Base-by-base conservation (phyloP, 495 filamentous ascomycete species). In the Cryomyces minteri region DNA sequence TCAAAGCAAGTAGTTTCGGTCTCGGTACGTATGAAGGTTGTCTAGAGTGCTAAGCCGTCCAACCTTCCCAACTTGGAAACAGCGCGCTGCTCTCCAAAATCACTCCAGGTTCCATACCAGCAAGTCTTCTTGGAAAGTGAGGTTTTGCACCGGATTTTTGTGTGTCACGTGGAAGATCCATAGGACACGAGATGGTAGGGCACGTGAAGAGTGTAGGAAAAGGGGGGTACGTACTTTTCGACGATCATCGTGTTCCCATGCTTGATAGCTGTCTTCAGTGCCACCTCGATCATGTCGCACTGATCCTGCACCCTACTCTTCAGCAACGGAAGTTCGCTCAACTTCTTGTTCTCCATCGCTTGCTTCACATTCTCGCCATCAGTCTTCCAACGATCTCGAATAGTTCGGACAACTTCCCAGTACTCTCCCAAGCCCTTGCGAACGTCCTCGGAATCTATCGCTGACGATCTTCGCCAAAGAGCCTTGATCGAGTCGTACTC, bases 181-280 rank as follows among this genome's bases (percentile, higher is more conserved):
- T 2, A 25, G 2, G 18, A 25, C 18, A 25, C 2, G 18, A 25
- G 18, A 25, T 25, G 18, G 18, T 25, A 25, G 18, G 18, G 18
- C 18, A 25, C 18, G 18, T 25, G 18, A 14, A 3, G 34, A 2
- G 34, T 9, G 12, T 14, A 38, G 12, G 9, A 38, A 38, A 14
- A 53, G 41, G 43, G 45, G 11, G 31, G 46, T 49, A 69, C 73
- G 60, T 76, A 77, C 73, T 77, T 73, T 52, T 77, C 69, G 47
- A 87, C 57, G 44, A 84, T 75, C 29, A 69, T 66, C 25, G 67
- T 67, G 54, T 85, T 79, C 11, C 77, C 80, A 54, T 69, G 67
- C 30, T 73, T 67, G 44, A 80, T 45, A 12, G 76, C 70, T 41
- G 77, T 62, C 41, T 60, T 66, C 32, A 81, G 65, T n/a, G 77